A percentile compares a stretch with the other conserved stretches of the same genome.
These are phyloP conservation scores for Magnolia sinica DNA, from an alignment of 164 flowering plant genomes.

Conservation along the genomic window DNA sequence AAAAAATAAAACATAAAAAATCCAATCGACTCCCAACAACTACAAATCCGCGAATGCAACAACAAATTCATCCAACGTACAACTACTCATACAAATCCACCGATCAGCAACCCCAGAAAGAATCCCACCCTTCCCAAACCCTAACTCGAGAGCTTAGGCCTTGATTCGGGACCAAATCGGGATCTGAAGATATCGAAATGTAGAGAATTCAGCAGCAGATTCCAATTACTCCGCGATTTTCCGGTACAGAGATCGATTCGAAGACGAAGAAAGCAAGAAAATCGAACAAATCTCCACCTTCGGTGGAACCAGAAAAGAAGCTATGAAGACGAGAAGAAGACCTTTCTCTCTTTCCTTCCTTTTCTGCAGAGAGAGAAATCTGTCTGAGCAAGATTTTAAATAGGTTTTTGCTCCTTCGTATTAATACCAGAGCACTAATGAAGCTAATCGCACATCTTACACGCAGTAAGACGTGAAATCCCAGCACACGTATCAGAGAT, in stretches of 20 bases:
- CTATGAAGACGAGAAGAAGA: neutral
- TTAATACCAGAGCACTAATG: too few relatives aligned
- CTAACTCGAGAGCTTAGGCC: neutral
- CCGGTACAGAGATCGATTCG: neutral
- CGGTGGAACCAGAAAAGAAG: slow-evolving; percentile 2
- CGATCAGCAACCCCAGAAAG: neutral
- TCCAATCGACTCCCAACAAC: neutral
- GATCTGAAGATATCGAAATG: neutral
- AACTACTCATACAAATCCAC: neutral
- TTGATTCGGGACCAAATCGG: neutral
- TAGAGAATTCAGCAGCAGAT: neutral
- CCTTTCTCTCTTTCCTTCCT: neutral
- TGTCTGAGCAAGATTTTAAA: neutral
- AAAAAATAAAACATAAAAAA: neutral
- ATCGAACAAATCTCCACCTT: slow-evolving; percentile 16
- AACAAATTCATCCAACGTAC: neutral
- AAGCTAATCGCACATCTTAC: neutral
- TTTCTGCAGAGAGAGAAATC: neutral
- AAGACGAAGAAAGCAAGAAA: slow-evolving; percentile 8
- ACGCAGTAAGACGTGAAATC: neutral
- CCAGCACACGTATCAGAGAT: neutral
- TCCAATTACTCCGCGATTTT: slow-evolving; percentile 10
- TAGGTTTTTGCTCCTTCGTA: neutral
- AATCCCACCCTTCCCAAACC: neutral
- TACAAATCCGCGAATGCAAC: neutral